Evolutionary conservation across 441 rosid genomes (phyloP).

Genomic region (Viola pubescens): DNA sequence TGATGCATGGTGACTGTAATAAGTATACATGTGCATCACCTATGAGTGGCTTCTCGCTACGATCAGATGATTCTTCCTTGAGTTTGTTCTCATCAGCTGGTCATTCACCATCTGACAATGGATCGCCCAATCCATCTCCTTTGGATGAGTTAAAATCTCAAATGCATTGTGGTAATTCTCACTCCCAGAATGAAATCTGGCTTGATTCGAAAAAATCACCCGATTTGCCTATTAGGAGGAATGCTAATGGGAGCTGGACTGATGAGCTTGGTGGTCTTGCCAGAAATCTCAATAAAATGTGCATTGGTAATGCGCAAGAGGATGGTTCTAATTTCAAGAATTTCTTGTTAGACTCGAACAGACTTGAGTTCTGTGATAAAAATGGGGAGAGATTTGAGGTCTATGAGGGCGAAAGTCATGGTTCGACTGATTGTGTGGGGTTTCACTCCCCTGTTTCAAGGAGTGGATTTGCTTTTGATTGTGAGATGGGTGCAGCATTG

Average conservation of each 20-base stretch:
- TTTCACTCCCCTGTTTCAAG: slow-evolving; percentile 1
- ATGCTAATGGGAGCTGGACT: neutral
- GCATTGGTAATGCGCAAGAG: neutral
- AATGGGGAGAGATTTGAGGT: neutral
- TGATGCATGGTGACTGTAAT: neutral
- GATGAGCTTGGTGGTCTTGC: neutral
- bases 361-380: neutral
- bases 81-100: neutral
- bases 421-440: neutral
- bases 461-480: neutral
- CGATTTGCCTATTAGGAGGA: neutral
- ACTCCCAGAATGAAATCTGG: neutral
- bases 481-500: neutral
- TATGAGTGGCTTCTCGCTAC: slow-evolving; percentile 1
- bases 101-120: neutral
- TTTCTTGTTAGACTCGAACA: neutral
- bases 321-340: neutral
- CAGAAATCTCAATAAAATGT: neutral
- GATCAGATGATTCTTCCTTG: neutral
- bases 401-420: neutral
- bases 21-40: neutral
- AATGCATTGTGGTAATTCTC: neutral
- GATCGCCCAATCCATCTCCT: neutral
- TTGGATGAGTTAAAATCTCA: neutral
- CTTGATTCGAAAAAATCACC: neutral